A percentile compares a stretch with the other conserved stretches of the same genome.
Evolutionary conservation across 768 basidiomycete genomes (phyloP).

Genomic region (Phaeotremella fagi): DNA sequence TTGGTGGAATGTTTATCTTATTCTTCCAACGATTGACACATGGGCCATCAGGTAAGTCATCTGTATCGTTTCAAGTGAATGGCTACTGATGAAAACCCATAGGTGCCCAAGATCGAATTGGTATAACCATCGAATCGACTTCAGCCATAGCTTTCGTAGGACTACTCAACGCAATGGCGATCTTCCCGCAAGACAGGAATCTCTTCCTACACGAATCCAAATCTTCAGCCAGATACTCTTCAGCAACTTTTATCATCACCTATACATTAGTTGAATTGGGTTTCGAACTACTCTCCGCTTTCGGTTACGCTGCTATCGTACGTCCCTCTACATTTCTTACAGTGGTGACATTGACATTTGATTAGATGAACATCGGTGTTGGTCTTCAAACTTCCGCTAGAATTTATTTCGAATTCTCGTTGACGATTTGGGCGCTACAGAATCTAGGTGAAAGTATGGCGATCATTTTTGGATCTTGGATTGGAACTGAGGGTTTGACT

Average conservation of each 20-base stretch:
- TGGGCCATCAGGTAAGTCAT: slow-evolving; percentile 43
- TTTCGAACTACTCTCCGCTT: slow-evolving; percentile 44
- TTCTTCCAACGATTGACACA: slow-evolving; percentile 49
- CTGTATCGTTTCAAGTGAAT: neutral
- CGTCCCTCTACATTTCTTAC: neutral
- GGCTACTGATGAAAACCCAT: neutral
- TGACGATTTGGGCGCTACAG: slow-evolving; percentile 44
- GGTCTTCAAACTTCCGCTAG: slow-evolving; percentile 46
- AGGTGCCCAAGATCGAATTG: slow-evolving; percentile 52
- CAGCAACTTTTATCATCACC: slow-evolving; percentile 49
- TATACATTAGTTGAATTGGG: slow-evolving; percentile 49
- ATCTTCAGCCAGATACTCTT: slow-evolving; percentile 50
- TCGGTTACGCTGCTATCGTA: slow-evolving; percentile 36
- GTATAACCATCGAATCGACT: slow-evolving; percentile 45
- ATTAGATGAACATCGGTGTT: slow-evolving; percentile 44
- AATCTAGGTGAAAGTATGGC: slow-evolving; percentile 49
- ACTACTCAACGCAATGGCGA: slow-evolving; percentile 48
- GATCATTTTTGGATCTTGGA: slow-evolving; percentile 46
- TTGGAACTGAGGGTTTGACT: slow-evolving; percentile 46
- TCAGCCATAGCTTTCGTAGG: slow-evolving; percentile 49
- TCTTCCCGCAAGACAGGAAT: slow-evolving; percentile 52
- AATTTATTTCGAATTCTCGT: slow-evolving; percentile 49
- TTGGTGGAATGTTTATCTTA: slow-evolving; percentile 45
- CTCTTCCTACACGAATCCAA: slow-evolving; percentile 52
- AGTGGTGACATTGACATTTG: no score